Evolutionary conservation across 176 grass and related monocot species (phyloP), one percentile per base, ranked within the genome.

Genomic region (Cenchrus americanus): DNA sequence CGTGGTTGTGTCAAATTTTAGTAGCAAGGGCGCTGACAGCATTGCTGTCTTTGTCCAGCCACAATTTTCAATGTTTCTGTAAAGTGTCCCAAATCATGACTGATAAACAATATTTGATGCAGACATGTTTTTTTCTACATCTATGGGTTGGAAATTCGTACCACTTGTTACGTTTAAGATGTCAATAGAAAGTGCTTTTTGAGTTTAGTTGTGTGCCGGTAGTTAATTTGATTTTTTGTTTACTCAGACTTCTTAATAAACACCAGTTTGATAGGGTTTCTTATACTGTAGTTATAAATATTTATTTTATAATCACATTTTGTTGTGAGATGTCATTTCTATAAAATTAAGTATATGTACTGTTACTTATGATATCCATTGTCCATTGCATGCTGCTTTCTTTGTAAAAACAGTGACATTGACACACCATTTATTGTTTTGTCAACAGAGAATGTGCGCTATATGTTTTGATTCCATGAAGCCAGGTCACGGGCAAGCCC

Each of bases 401-500:
- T 76, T n/a, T 63, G 14, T 70, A 68, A 9, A 14, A 23, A 58
- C 24, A 40, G 10, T 6, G 71, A 73, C 55, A 64, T 21, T 85
- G 34, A 83, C 67, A 63, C 46, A 30, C 47, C 40, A 70, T 66
- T 53, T 78, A 19, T 91, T 90, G 48, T 42, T 58, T 75, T 69
- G 58, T 22, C 6, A 72, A 86, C 91, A 99, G 96, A 88, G 78
- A 84, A 99, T 79, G 37, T 99, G 96, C 2, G 71, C 91, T 17
- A 99, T 99, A 85, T 99, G 96, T 83, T 87, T 99, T n/a, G 91
- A 89, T 64, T 76, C 91, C 62, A 99, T 96, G 93, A 99, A 92
- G 80, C 67, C 87, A n/a, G 93, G 91, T 66, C 89, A 84, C 30
- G 96, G 96, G 10, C 93, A 92, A 82, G 96, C 96, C 13, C 91